phyloP scores from a whole-genome alignment of 345 rosid genomes.

The Eucalyptus urophylla region DNA sequence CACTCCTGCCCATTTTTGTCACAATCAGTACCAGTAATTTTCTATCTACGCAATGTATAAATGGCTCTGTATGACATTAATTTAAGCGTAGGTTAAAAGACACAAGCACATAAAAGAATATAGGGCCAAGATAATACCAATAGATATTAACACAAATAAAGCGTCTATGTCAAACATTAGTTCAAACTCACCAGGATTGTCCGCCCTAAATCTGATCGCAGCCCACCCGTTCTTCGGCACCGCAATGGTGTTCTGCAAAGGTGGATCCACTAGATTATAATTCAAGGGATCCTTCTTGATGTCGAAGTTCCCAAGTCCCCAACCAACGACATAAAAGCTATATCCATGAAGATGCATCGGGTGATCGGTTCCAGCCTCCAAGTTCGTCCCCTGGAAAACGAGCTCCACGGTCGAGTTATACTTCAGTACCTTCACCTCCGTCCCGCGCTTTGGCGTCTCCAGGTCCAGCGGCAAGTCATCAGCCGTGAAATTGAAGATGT shows the following conservation, averaged over 20 bases:
- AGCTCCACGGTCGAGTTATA: constrained; percentile 5
- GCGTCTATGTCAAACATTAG: background rate
- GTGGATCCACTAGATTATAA: constrained; percentile 17
- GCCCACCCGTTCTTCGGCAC: constrained; percentile 22
- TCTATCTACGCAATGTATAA: background rate
- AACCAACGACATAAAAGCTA: constrained; percentile 13
- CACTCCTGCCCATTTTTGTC: constrained; percentile 2
- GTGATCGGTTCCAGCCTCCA: constrained; percentile 4
- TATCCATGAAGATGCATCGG: constrained; percentile 21
- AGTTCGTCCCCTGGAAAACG: constrained; percentile 16
- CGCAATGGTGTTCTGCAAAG: constrained; percentile 3
- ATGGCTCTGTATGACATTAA: background rate
- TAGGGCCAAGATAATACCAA: background rate
- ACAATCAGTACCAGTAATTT: background rate
- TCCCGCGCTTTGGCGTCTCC: background rate
- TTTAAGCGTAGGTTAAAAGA: background rate
- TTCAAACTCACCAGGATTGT: constrained; percentile 11
- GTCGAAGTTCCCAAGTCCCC: constrained; percentile 8
- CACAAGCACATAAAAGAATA: background rate
- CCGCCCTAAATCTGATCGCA: constrained; percentile 12
- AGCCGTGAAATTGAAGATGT: constrained; percentile 1
- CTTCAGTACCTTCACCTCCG: background rate
- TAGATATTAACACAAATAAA: background rate
- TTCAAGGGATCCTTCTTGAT: background rate
- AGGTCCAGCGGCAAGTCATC: background rate